These are phyloP conservation scores for Smithsoniella earleae DNA, from an alignment of 163 green algal species.

Conservation along the genomic window DNA sequence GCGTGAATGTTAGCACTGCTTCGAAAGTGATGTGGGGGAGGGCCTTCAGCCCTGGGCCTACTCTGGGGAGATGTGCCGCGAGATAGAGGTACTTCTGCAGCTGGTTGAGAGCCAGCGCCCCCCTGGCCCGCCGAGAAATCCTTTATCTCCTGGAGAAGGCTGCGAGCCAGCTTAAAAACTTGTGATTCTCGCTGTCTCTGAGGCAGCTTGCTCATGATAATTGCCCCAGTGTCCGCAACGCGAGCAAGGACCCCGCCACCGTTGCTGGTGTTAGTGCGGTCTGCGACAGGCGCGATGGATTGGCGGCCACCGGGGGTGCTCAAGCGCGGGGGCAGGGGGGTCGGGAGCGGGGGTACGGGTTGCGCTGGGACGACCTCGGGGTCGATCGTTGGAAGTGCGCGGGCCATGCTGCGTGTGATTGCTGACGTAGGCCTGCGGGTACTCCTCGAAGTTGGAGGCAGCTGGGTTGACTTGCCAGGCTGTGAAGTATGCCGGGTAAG, in stretches of 20 bases:
- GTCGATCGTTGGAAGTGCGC: conserved; percentile 20
- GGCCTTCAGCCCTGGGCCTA: no score
- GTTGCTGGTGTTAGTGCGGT: neutral
- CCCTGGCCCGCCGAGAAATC: neutral
- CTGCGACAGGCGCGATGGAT: neutral
- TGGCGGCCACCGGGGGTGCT: neutral
- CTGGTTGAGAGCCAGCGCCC: no score
- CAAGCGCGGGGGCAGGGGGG: neutral
- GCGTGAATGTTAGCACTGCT: no score
- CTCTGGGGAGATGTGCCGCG: no score
- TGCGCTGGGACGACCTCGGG: neutral
- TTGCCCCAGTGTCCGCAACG: conserved; percentile 8
- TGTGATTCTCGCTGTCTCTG: conserved; percentile 1
- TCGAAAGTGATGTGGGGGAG: no score
- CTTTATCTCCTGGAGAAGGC: conserved; percentile 2
- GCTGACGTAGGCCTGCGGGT: neutral
- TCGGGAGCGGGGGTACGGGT: neutral
- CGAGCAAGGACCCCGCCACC: neutral
- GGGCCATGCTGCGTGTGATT: neutral
- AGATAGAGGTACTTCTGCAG: no score
- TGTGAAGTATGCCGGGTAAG: neutral
- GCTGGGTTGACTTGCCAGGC: neutral
- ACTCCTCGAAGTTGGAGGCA: neutral
- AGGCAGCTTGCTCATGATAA: conserved; percentile 21
- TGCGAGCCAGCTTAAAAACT: neutral